Evolutionary conservation across 2,329 filamentous ascomycete genomes (phyloP), one percentile per base, ranked within the genome.

Genomic region (Ceratocystis eucalypticola): DNA sequence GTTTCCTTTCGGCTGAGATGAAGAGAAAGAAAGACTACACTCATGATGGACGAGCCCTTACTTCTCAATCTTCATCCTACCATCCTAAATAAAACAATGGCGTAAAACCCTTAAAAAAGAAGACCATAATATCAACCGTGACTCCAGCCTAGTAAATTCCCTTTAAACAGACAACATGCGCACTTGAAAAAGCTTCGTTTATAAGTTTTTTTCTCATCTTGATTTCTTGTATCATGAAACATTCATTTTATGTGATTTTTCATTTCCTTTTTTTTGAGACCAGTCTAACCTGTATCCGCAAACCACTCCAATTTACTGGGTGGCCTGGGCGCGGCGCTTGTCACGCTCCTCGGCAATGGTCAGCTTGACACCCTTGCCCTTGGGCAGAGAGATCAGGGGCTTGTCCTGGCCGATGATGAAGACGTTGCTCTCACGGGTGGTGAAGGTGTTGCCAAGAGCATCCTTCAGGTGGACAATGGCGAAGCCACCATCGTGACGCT

Each of bases 321-420:
- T 73, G 71, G 78, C 70, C 72, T 76, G 72, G 72, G 92, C 91
- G 77, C 94, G 89, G 78, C 92, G 91, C 80, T 93, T 92, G 82
- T 99, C 93, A 84, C 93, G 87, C 90, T 99, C 93, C 85, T 99
- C 93, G 74, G 93, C 91, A 77, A 99, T 97, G 77, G 88, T 87
- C 80, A 97, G 91, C 91, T 96, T 96, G 84, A 99, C 94, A 90
- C 94, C 94, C 88, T 96, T 96, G 84, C 94, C 94, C 91, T 97
- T 99, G 80, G 94, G 95, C 78, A 99, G 87, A 75, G 90, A 96
- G 82, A 99, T 87, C 94, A 94, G 99, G 76, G 94, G 93, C 89
- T 97, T 97, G 77, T 99, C 94, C 75, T 87, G 84, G 76, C 94
- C 94, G 75, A 99, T 96, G 83, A 99, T 88, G 84, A 99, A 99